Evolutionary conservation across 371 early-diverging fungal genomes (phyloP), one percentile per base, ranked within the genome.

Genomic region (Mucor indicus): DNA sequence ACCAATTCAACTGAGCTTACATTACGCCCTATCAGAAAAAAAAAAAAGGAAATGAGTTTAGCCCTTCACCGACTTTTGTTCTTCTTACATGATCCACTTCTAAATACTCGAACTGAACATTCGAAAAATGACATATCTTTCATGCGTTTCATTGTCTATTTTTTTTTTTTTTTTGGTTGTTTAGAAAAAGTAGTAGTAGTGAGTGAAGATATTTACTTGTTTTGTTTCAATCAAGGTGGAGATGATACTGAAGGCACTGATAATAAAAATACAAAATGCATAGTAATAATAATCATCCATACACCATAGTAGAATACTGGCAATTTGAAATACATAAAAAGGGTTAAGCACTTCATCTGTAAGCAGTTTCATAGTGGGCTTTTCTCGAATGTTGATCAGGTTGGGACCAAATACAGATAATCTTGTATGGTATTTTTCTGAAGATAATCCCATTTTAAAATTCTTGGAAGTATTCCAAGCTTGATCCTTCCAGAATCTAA

Each of bases 211-310:
- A 19, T 1, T 31, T 64, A 87, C 87, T 52, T 79, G 74, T 48
- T 88, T 85, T 9, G 93, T 95, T 55, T 98, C 96, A 21, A 91
- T 43, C 36, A 95, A 69, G 0, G 94, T 91, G 8, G 83, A 75
- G 27, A 87, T 60, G 23, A 93, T 85, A 22, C 94, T 90, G n/a
- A 80, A 54, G 12, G 77, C 75, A 32, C 83, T 80, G 35, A 94
- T 95, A 15, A 95, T 40, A 52, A 96, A 79, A 38, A 98, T 96
- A 60, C 94, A 93, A 15, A 83, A 75, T 0, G 97, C 97, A 66
- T 97, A 98, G 59, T 92, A 92, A 51, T 93, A 93, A 64, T 98
- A 98, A 47, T 93, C 83, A 54, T 98, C 98, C 68, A 87, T 58
- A 48, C 80, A 80, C 98, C 98, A 98, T 2, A 97, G 79, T 13